These are phyloP conservation scores for Bacidia rubella DNA, from an alignment of 495 filamentous ascomycete genomes.

Conservation along the genomic window DNA sequence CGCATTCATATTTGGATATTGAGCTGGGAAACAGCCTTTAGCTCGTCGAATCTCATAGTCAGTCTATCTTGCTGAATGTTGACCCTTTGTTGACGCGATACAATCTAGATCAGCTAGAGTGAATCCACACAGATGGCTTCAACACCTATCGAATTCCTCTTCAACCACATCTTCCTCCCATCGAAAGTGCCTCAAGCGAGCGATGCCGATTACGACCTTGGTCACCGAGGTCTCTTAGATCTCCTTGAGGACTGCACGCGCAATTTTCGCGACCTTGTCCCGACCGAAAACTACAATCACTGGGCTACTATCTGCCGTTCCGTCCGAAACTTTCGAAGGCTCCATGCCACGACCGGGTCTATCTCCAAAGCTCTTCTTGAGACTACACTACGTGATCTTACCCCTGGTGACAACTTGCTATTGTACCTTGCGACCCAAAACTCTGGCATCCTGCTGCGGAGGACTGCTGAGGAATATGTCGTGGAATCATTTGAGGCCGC, in stretches of 20 bases:
- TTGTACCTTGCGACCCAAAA: conserved; percentile 41
- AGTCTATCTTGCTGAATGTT: too few species aligned
- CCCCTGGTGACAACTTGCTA: conserved; percentile 12
- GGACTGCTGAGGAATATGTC: conserved; percentile 18
- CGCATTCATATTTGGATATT: too few species aligned
- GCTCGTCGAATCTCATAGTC: too few species aligned
- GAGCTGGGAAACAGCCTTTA: too few species aligned
- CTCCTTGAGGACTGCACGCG: background rate
- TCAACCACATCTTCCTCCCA: conserved; percentile 46
- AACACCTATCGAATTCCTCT: background rate
- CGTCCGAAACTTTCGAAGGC: background rate
- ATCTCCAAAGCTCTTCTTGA: conserved; percentile 21
- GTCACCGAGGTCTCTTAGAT: conserved; percentile 1
- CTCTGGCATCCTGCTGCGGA: conserved; percentile 38
- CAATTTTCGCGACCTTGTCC: background rate
- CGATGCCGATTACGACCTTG: conserved; percentile 20
- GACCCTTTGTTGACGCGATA: too few species aligned
- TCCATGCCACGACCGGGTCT: conserved; percentile 6
- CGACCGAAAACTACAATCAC: background rate
- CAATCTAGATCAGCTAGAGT: too few species aligned
- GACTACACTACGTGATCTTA: conserved; percentile 1
- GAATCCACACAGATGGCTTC: too few species aligned
- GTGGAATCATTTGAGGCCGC: conserved; percentile 49
- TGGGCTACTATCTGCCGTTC: conserved; percentile 1
- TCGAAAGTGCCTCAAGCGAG: conserved; percentile 39